A percentile compares a stretch with the other conserved stretches of the same genome.
Evolutionary conservation across 257 asterid species (phyloP).

Genomic region (Jaltomata sinuosa): DNA sequence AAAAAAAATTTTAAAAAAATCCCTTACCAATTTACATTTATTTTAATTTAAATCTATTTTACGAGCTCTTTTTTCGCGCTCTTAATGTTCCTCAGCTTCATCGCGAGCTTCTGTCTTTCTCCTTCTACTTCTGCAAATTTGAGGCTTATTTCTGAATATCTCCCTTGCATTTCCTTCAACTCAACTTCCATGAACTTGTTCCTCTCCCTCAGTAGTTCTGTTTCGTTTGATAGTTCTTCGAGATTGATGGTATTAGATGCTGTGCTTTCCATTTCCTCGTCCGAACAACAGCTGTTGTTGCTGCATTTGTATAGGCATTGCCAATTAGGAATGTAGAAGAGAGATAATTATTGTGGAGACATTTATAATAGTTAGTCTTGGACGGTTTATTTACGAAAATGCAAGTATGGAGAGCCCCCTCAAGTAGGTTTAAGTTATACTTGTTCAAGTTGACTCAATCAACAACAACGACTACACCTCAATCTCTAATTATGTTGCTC

Average conservation of each 20-base stretch:
- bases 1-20: background rate
- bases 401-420: background rate
- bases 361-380: background rate
- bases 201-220: constrained; percentile 44
- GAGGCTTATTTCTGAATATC: constrained; percentile 95
- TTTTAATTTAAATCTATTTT: background rate
- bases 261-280: background rate
- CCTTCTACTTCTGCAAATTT: constrained; percentile 99
- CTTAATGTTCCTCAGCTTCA: constrained; percentile 54
- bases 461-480: no score
- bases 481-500: no score
- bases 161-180: constrained; percentile 86
- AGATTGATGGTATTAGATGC: background rate
- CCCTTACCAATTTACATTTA: background rate
- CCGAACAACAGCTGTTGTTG: background rate
- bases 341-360: background rate
- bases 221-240: constrained; percentile 29
- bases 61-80: constrained; percentile 51
- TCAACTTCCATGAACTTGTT: constrained; percentile 64
- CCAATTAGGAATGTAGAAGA: background rate
- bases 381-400: background rate
- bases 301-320: background rate
- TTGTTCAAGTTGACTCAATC: background rate
- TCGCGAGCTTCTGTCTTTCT: constrained; percentile 86
- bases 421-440: background rate